These are phyloP conservation scores for Tetrapisispora arboricola DNA, from an alignment of 805 yeast genomes.

Conservation along the genomic window DNA sequence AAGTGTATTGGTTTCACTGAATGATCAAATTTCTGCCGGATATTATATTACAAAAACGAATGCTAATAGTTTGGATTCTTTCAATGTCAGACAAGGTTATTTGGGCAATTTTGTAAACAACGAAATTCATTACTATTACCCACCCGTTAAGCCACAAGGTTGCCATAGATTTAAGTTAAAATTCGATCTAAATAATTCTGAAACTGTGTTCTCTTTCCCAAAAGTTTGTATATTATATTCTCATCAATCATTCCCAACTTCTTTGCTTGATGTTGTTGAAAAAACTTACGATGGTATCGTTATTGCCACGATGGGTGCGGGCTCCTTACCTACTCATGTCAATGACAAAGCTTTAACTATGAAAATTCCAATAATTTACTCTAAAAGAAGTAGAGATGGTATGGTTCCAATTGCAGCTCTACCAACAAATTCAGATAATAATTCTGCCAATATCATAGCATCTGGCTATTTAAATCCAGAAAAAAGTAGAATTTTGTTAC, in stretches of 20 bases:
- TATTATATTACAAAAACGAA: conserved; percentile 61
- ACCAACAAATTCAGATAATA: conserved; percentile 30
- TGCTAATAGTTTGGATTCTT: conserved; percentile 61
- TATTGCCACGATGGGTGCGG: conserved; percentile 65
- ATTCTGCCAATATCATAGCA: conserved; percentile 38
- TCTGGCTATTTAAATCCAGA: conserved; percentile 61
- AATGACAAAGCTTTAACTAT: conserved; percentile 34
- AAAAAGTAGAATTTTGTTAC: conserved; percentile 48
- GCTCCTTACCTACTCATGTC: conserved; percentile 45
- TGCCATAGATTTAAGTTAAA: conserved; percentile 34
- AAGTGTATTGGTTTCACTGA: conserved; percentile 54
- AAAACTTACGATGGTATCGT: conserved; percentile 46
- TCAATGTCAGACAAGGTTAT: conserved; percentile 62
- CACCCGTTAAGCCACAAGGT: conserved; percentile 50
- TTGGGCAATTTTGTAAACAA: conserved; percentile 61
- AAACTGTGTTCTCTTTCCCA: conserved; percentile 15
- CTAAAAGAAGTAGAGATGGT: conserved; percentile 62
- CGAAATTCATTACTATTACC: conserved; percentile 53
- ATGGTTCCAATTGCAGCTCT: conserved; percentile 48
- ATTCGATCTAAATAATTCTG: conserved; percentile 10
- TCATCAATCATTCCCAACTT: conserved; percentile 49
- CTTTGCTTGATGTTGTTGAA: conserved; percentile 38
- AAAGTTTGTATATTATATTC: conserved; percentile 47
- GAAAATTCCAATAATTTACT: conserved; percentile 47
- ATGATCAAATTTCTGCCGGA: conserved; percentile 61